phyloP scores from a whole-genome alignment of 179 eudicot genomes.

The Heliamphora pulchella region DNA sequence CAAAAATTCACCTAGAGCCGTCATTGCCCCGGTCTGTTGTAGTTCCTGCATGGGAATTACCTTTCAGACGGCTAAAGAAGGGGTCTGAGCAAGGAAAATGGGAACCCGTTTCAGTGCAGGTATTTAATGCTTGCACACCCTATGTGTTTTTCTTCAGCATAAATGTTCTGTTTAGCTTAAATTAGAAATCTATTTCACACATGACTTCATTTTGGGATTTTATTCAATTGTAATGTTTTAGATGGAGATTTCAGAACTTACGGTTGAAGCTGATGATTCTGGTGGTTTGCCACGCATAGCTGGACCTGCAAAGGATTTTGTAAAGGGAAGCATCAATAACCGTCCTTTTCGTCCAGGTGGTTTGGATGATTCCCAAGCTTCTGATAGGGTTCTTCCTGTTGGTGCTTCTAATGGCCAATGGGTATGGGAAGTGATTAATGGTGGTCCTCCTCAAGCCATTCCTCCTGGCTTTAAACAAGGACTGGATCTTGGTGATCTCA shows the following conservation, averaged over 20 bases:
- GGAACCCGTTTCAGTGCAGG: conserved; percentile 89
- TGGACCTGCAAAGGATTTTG: conserved; percentile 92
- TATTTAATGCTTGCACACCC: conserved; percentile 20
- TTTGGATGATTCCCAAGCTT: conserved; percentile 58
- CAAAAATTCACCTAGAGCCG: conserved; percentile 62
- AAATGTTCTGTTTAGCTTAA: neutral
- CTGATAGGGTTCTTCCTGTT: conserved; percentile 58
- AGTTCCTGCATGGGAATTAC: conserved; percentile 82
- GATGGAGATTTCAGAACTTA: conserved; percentile 77
- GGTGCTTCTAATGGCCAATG: conserved; percentile 88
- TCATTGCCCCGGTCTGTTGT: conserved; percentile 73
- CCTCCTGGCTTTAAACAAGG: conserved; percentile 88
- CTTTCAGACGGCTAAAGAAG: conserved; percentile 60
- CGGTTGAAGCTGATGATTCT: conserved; percentile 57
- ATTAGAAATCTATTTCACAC: conserved; percentile 1
- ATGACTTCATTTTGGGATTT: conserved; percentile 12
- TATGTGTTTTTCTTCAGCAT: neutral
- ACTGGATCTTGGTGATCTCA: conserved; percentile 70
- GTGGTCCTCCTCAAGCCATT: conserved; percentile 54
- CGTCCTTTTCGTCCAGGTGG: conserved; percentile 99
- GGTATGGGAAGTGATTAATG: conserved; percentile 69
- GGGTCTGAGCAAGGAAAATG: conserved; percentile 36
- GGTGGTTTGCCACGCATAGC: conserved; percentile 76
- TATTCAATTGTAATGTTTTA: conserved; percentile 25
- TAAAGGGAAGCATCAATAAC: conserved; percentile 76